phyloP scores from a whole-genome alignment of 106 monocot genomes.

The Xerophyta viscosa region DNA sequence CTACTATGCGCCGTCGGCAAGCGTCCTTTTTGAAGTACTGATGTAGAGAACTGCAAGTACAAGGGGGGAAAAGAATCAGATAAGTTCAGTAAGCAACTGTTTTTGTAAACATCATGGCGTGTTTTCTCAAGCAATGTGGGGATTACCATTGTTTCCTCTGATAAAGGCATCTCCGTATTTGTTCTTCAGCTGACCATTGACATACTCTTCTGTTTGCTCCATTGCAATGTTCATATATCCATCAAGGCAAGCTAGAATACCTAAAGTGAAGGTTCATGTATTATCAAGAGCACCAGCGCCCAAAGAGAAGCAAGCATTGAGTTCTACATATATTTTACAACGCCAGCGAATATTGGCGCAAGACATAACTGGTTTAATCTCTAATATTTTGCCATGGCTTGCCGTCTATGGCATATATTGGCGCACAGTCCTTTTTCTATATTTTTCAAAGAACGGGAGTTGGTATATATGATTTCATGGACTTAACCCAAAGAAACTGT shows the following conservation, averaged over 20 bases:
- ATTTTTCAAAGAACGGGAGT: background rate
- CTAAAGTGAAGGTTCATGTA: slow-evolving; percentile 27
- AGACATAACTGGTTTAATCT: too few relatives aligned
- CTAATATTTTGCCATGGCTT: too few relatives aligned
- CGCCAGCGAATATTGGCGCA: too few relatives aligned
- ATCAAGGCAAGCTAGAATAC: slow-evolving; percentile 94
- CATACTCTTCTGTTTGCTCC: slow-evolving; percentile 99
- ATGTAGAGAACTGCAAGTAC: slow-evolving; percentile 78
- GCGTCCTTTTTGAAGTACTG: slow-evolving; percentile 72
- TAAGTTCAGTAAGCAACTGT: too few relatives aligned
- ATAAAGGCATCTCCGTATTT: slow-evolving; percentile 99
- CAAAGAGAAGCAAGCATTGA: too few relatives aligned
- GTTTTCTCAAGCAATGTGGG: background rate
- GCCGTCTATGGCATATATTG: background rate
- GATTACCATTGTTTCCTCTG: slow-evolving; percentile 94
- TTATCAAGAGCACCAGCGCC: too few relatives aligned
- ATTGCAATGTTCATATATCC: slow-evolving; percentile 99
- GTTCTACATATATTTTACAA: too few relatives aligned
- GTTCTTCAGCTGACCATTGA: slow-evolving; percentile 95
- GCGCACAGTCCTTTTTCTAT: background rate
- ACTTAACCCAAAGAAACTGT: background rate
- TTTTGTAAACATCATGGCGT: background rate
- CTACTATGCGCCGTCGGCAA: slow-evolving; percentile 39
- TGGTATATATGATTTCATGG: background rate
- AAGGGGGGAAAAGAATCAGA: background rate